These are phyloP conservation scores for Parascedosporium putredinis DNA, from an alignment of 2,329 filamentous ascomycete species.

Conservation along the genomic window DNA sequence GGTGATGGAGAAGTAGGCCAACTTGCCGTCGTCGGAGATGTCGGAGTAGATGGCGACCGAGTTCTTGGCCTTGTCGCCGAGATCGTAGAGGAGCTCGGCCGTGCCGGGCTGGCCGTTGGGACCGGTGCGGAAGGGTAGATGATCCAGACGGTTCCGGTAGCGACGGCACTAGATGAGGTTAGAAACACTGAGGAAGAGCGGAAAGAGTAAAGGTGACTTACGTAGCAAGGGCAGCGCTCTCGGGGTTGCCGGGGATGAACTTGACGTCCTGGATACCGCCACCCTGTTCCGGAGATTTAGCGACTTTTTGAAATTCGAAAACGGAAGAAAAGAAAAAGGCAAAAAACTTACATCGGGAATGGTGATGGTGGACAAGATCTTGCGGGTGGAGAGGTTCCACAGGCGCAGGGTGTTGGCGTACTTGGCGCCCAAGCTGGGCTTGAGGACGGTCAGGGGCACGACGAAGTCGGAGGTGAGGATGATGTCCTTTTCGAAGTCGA, in stretches of 20 bases:
- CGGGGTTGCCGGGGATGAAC: slow-evolving; percentile 50
- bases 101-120: slow-evolving; percentile 44
- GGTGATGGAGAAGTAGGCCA: slow-evolving; percentile 50
- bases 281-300: too few relatives aligned
- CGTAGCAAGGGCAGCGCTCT: slow-evolving; percentile 48
- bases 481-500: slow-evolving; percentile 46
- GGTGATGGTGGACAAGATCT: slow-evolving; percentile 49
- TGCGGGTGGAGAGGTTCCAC: slow-evolving; percentile 42
- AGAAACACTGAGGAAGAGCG: not conserved
- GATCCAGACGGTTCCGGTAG: slow-evolving; percentile 51
- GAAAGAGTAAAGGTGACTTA: slow-evolving; percentile 11
- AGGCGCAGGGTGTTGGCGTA: slow-evolving; percentile 48
- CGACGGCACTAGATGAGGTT: slow-evolving; percentile 32
- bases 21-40: slow-evolving; percentile 45
- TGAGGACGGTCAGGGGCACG: slow-evolving; percentile 49
- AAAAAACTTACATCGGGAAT: slow-evolving; percentile 39
- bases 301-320: too few relatives aligned
- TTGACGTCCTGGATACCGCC: slow-evolving; percentile 55
- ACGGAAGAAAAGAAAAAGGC: too few relatives aligned
- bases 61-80: slow-evolving; percentile 44
- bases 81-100: slow-evolving; percentile 46
- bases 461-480: slow-evolving; percentile 55
- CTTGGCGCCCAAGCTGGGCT: slow-evolving; percentile 43
- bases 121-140: slow-evolving; percentile 50
- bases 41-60: slow-evolving; percentile 51